Percentiles rank a stretch among this genome's conserved stretches.
These are phyloP conservation scores for Metarhizium robertsii DNA, from an alignment of 2,329 filamentous ascomycete species.

Conservation along the genomic window DNA sequence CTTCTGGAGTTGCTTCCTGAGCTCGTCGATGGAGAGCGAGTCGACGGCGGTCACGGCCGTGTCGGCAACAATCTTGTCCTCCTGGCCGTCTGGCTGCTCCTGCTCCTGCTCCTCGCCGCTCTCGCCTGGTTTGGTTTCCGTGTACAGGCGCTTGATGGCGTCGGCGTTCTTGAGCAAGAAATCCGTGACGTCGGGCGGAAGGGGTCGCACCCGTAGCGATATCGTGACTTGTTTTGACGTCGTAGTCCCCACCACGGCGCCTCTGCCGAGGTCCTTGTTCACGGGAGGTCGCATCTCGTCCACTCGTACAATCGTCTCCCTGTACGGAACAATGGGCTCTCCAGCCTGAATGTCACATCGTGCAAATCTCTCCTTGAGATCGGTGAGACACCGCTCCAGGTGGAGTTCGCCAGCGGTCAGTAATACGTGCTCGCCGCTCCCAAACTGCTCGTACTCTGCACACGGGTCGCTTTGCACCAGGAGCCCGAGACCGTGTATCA, in stretches of 20 bases:
- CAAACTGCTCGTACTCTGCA: conserved; percentile 87
- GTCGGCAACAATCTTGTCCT: conserved; percentile 40
- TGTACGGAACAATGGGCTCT: conserved; percentile 88
- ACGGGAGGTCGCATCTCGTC: conserved; percentile 87
- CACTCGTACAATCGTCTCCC: conserved; percentile 80
- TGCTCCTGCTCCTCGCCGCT: conserved; percentile 20
- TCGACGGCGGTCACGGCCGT: conserved; percentile 50
- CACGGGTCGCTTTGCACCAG: conserved; percentile 94
- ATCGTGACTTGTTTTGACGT: conserved; percentile 81
- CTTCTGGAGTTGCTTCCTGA: conserved; percentile 61
- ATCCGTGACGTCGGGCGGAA: conserved; percentile 70
- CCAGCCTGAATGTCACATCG: conserved; percentile 91
- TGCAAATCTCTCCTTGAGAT: conserved; percentile 86
- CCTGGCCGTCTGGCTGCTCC: conserved; percentile 22
- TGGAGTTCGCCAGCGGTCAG: conserved; percentile 91
- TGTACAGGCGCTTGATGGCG: conserved; percentile 71
- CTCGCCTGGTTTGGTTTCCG: conserved; percentile 46
- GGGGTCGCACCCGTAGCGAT: conserved; percentile 64
- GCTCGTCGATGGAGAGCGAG: conserved; percentile 61
- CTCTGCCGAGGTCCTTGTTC: conserved; percentile 78
- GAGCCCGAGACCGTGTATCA: conserved; percentile 80
- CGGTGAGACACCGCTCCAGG: conserved; percentile 85
- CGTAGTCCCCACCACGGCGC: conserved; percentile 65
- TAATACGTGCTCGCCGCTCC: conserved; percentile 90
- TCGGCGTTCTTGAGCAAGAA: conserved; percentile 75